phyloP scores from a whole-genome alignment of 169 alveolate species.

The Plasmodium sp. region DNA sequence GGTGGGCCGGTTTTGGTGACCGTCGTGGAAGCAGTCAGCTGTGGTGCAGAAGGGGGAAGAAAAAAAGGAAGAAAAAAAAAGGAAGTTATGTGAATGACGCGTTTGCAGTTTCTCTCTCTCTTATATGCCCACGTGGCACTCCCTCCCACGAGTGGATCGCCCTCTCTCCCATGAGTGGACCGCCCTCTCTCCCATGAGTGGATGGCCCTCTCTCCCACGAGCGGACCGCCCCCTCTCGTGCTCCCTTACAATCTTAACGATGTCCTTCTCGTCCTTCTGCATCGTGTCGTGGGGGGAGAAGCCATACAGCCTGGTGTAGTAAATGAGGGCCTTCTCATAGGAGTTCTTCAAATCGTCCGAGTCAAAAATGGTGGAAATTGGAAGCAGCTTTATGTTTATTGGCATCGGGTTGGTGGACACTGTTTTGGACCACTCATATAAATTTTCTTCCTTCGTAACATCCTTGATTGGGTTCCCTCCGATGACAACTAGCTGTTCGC shows the following conservation, averaged over 20 bases:
- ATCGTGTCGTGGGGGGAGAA: constrained; percentile 76
- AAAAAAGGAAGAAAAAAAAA: background rate
- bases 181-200: background rate
- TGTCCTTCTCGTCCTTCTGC: constrained; percentile 69
- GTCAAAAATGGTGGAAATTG: constrained; percentile 58
- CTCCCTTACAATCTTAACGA: constrained; percentile 24
- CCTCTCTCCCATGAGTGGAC: too few relatives aligned
- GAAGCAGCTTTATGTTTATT: constrained; percentile 77
- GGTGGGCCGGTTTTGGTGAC: constrained; percentile 78
- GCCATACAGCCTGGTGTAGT: constrained; percentile 84
- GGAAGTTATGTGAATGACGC: background rate
- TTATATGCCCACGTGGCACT: background rate
- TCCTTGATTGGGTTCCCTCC: constrained; percentile 86
- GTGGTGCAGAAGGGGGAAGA: background rate
- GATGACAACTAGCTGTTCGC: constrained; percentile 79
- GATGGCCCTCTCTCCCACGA: too few relatives aligned
- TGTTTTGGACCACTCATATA: constrained; percentile 81
- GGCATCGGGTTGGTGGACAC: constrained; percentile 84
- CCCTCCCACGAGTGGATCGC: background rate
- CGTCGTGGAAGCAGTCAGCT: constrained; percentile 70
- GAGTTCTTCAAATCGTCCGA: constrained; percentile 66
- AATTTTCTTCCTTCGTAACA: constrained; percentile 79
- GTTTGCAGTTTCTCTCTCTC: background rate
- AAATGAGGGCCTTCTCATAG: constrained; percentile 82
- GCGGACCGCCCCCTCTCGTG: background rate